Evolutionary conservation across 2,329 filamentous ascomycete species (phyloP).

Genomic region (Trichoderma sp.): DNA sequence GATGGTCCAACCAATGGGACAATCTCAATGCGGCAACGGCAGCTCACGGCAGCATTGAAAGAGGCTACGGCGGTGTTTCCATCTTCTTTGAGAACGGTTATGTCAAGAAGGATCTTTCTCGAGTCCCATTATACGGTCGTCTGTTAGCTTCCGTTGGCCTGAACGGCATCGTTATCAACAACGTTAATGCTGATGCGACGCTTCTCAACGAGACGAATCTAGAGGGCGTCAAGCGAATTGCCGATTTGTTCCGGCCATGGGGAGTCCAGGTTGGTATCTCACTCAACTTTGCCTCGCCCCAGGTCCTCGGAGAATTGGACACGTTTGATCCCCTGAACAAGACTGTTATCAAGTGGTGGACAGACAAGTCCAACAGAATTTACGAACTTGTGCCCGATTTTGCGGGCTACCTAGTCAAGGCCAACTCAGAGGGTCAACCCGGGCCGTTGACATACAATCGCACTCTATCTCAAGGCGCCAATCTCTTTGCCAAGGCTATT

Average conservation of each 20-base stretch:
- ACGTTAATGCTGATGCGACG: conserved; percentile 69
- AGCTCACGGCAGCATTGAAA: conserved; percentile 60
- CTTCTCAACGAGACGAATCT: conserved; percentile 62
- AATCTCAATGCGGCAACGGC: conserved; percentile 51
- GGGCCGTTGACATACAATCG: conserved; percentile 71
- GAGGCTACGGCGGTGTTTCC: conserved; percentile 68
- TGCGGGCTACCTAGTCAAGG: conserved; percentile 71
- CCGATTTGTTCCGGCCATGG: conserved; percentile 68
- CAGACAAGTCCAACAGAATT: conserved; percentile 59
- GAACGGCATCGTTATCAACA: conserved; percentile 71
- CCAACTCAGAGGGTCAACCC: conserved; percentile 72
- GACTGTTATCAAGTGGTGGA: conserved; percentile 65
- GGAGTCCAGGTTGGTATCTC: conserved; percentile 68
- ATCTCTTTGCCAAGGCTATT: conserved; percentile 65
- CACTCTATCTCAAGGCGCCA: conserved; percentile 69
- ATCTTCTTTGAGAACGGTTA: conserved; percentile 66
- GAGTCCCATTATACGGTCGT: conserved; percentile 65
- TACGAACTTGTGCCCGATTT: conserved; percentile 68
- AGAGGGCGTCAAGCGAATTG: conserved; percentile 63
- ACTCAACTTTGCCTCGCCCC: conserved; percentile 69
- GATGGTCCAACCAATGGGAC: conserved; percentile 77
- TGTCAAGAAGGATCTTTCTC: conserved; percentile 61
- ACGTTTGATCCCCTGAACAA: conserved; percentile 69
- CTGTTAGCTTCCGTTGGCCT: conserved; percentile 68
- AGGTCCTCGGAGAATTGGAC: conserved; percentile 52